Evolutionary conservation across 129 eudicot genomes (phyloP).

Genomic region (Erigeron canadensis): DNA sequence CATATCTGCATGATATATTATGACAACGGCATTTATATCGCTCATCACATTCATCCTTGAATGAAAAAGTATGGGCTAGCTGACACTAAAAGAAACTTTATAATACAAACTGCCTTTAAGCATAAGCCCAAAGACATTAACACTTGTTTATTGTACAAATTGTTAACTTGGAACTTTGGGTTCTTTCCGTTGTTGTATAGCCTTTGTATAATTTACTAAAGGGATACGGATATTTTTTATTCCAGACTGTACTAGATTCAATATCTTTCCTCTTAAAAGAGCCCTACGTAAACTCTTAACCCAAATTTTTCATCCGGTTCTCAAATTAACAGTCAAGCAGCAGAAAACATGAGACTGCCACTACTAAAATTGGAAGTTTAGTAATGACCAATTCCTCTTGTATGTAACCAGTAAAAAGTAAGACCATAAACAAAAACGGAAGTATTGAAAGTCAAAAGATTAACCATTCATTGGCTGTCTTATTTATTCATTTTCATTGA

Average conservation of each 20-base stretch:
- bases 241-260: background rate
- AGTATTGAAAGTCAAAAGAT: no score
- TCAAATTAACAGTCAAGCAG: conserved; percentile 13
- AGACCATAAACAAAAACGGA: no score
- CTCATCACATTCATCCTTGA: background rate
- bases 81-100: background rate
- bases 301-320: background rate
- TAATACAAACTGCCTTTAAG: background rate
- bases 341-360: conserved; percentile 8
- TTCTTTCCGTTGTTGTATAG: background rate
- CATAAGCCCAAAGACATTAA: background rate
- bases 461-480: conserved; percentile 1
- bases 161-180: background rate
- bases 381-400: no score
- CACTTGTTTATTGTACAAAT: background rate
- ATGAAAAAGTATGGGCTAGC: background rate
- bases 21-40: background rate
- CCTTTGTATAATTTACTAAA: background rate
- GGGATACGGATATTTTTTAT: no score
- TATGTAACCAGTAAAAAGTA: no score
- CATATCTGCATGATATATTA: background rate
- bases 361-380: background rate
- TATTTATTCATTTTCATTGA: background rate
- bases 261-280: background rate
- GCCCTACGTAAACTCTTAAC: background rate